These are phyloP conservation scores for Gnomoniopsis smithogilvyi DNA, from an alignment of 2,329 filamentous ascomycete species.

Conservation along the genomic window DNA sequence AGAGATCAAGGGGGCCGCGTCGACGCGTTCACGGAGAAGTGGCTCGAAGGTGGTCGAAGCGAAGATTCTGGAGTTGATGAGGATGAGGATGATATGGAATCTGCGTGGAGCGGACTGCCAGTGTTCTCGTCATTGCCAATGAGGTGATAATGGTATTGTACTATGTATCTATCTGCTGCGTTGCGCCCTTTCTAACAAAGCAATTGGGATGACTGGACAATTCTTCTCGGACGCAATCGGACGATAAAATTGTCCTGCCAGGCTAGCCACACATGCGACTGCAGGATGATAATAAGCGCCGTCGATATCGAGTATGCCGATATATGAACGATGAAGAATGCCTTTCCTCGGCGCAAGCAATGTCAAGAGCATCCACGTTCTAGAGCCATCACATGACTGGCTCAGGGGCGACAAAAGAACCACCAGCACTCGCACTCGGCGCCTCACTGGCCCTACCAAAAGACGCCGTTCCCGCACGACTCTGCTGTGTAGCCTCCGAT, in stretches of 20 bases:
- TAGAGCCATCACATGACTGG: conserved; percentile 7
- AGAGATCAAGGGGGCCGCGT: conserved; percentile 27
- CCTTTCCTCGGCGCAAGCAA: not conserved
- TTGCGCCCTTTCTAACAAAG: not conserved
- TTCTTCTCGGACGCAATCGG: no score
- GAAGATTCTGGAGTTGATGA: conserved; percentile 24
- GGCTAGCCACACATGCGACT: not conserved
- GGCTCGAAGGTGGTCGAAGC: conserved; percentile 26
- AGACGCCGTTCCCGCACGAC: conserved; percentile 9
- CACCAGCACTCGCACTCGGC: conserved; percentile 3
- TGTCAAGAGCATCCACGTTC: not conserved
- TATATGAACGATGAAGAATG: no score
- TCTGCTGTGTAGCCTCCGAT: conserved; percentile 10
- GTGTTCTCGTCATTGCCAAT: conserved; percentile 32
- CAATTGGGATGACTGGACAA: not conserved
- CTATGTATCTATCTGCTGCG: not conserved
- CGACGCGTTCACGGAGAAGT: conserved; percentile 29
- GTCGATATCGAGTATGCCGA: no score
- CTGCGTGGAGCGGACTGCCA: conserved; percentile 21
- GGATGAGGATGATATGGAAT: conserved; percentile 22
- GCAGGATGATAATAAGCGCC: no score
- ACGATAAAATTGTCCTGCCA: no score
- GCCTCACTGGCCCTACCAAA: conserved; percentile 5
- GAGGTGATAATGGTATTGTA: not conserved
- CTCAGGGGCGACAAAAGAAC: conserved; percentile 10